Conservation (phyloP, 768 basidiomycete genomes). For the Suillus brevipes region DNA sequence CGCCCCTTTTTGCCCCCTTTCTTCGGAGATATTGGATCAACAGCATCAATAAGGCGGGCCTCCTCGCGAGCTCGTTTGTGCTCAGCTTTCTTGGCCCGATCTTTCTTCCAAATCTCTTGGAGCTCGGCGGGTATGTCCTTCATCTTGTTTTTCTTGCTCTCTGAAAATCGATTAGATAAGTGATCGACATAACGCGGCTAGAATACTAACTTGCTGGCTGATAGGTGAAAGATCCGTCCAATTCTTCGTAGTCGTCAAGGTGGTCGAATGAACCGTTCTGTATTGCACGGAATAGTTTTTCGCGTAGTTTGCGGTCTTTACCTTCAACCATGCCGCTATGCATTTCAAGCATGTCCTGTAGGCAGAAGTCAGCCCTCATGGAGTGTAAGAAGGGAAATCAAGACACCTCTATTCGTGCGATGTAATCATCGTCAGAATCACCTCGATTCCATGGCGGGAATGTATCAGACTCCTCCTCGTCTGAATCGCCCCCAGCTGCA, state of each 20-base stretch:
- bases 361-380: slow-evolving; percentile 3
- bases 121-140: slow-evolving; percentile 58
- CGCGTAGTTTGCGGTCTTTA: slow-evolving; percentile 48
- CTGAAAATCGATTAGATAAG: slow-evolving; percentile 4
- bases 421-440: slow-evolving; percentile 59
- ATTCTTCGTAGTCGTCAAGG: slow-evolving; percentile 28
- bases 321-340: slow-evolving; percentile 49
- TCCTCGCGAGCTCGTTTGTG: slow-evolving; percentile 61
- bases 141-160: slow-evolving; percentile 49
- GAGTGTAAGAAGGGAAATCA: not conserved
- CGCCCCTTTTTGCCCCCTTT: slow-evolving; percentile 69
- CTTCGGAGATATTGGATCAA: slow-evolving; percentile 62
- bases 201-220: slow-evolving; percentile 51
- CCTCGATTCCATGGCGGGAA: slow-evolving; percentile 37
- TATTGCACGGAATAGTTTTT: slow-evolving; percentile 61
- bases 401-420: slow-evolving; percentile 55
- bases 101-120: slow-evolving; percentile 71
- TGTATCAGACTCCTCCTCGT: slow-evolving; percentile 32
- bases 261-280: slow-evolving; percentile 54
- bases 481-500: slow-evolving; percentile 27
- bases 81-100: slow-evolving; percentile 82
- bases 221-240: slow-evolving; percentile 20
- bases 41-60: slow-evolving; percentile 53
- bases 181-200: not conserved
- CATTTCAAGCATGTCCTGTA: slow-evolving; percentile 68